Conservation (phyloP, 1,284 basidiomycete genomes). For the Cerioporus squamosus region DNA sequence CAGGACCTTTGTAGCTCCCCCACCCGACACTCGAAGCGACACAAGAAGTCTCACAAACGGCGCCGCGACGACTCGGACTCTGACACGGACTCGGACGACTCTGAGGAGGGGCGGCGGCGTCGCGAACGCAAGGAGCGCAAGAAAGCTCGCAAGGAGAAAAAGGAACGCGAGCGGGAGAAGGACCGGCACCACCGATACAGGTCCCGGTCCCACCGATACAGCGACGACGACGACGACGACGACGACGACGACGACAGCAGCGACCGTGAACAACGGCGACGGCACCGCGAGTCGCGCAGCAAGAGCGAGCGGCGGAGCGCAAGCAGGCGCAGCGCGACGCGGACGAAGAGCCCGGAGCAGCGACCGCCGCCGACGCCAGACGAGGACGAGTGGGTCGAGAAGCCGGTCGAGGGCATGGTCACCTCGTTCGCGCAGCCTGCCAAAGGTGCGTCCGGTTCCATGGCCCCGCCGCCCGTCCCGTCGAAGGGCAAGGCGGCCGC, state of each 20-base stretch:
- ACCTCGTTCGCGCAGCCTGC: slow-evolving; percentile 33
- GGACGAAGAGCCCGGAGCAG: slow-evolving; percentile 35
- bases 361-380: slow-evolving; percentile 37
- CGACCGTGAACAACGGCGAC: slow-evolving; percentile 36
- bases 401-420: slow-evolving; percentile 40
- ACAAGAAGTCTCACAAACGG: slow-evolving; percentile 64
- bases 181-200: slow-evolving; percentile 35
- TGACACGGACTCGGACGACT: slow-evolving; percentile 47
- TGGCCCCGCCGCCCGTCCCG: slow-evolving; percentile 24
- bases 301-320: slow-evolving; percentile 24
- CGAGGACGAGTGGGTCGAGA: slow-evolving; percentile 78
- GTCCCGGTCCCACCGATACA: slow-evolving; percentile 36
- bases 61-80: slow-evolving; percentile 51
- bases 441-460: background rate
- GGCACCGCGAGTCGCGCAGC: slow-evolving; percentile 22
- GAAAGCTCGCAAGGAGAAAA: slow-evolving; percentile 55
- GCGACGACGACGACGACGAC: slow-evolving; percentile 46
- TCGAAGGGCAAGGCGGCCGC: slow-evolving; percentile 14
- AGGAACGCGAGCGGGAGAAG: slow-evolving; percentile 40
- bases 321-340: slow-evolving; percentile 27
- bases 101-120: slow-evolving; percentile 64
- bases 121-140: slow-evolving; percentile 66
- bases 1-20: slow-evolving; percentile 48
- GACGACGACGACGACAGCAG: no score
- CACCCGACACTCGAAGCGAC: slow-evolving; percentile 50